Evolutionary conservation across 2,329 filamentous ascomycete species (phyloP).

Genomic region (Exophiala calicioides): DNA sequence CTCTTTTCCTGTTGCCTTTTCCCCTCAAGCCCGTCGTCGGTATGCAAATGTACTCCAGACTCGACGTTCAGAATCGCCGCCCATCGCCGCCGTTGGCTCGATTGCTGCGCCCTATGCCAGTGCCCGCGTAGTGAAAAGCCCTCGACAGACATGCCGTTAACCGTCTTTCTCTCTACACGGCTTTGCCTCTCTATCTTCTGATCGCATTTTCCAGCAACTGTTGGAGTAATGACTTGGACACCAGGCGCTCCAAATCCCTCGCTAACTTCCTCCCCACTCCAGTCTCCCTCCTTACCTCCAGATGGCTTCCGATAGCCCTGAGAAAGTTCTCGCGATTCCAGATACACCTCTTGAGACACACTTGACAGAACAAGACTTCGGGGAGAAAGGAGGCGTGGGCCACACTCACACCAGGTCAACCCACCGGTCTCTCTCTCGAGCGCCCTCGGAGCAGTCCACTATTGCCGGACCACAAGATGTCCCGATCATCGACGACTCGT

Average conservation of each 20-base stretch:
- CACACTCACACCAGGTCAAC: slow-evolving; percentile 13
- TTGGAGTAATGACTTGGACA: slow-evolving; percentile 18
- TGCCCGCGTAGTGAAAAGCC: slow-evolving; percentile 5
- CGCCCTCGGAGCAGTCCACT: slow-evolving; percentile 15
- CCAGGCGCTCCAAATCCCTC: slow-evolving; percentile 6
- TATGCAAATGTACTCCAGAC: slow-evolving; percentile 5
- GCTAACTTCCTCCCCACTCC: background rate
- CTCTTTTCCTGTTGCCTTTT: no score
- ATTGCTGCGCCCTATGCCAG: background rate
- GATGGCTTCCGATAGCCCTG: slow-evolving; percentile 14
- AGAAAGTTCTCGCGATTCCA: slow-evolving; percentile 13
- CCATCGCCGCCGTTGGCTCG: background rate
- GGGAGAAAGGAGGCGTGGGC: slow-evolving; percentile 10
- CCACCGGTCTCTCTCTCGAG: slow-evolving; percentile 11
- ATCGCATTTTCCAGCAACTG: background rate
- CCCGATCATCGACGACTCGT: slow-evolving; percentile 20
- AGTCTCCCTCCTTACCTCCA: background rate
- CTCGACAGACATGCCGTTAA: slow-evolving; percentile 13
- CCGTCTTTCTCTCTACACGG: slow-evolving; percentile 5
- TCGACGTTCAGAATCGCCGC: no score
- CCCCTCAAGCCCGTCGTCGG: no score
- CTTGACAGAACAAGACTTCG: slow-evolving; percentile 4
- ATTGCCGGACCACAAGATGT: slow-evolving; percentile 21
- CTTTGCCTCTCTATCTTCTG: background rate
- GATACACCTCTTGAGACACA: slow-evolving; percentile 7